These are phyloP conservation scores for Myriangium duriaei DNA, from an alignment of 2,329 filamentous ascomycete genomes.

Conservation along the genomic window DNA sequence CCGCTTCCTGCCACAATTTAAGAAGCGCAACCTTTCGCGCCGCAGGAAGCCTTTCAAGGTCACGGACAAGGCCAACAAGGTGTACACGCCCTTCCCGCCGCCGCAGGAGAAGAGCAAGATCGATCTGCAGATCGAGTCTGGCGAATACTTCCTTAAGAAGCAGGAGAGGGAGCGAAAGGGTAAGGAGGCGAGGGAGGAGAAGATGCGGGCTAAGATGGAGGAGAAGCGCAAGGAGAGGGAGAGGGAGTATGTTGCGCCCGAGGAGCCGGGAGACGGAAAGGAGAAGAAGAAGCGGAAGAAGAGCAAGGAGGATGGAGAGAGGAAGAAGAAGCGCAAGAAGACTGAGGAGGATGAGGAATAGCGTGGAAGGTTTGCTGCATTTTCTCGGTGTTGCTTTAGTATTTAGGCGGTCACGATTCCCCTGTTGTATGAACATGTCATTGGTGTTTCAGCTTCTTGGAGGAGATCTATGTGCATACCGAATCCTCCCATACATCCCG, in stretches of 20 bases:
- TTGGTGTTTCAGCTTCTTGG: too few species aligned
- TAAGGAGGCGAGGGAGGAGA: conserved; percentile 68
- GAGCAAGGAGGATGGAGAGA: conserved; percentile 26
- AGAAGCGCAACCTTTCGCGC: conserved; percentile 80
- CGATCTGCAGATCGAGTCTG: conserved; percentile 92
- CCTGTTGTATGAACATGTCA: too few species aligned
- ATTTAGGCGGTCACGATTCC: background rate
- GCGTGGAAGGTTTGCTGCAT: conserved; percentile 10
- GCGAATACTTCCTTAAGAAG: conserved; percentile 92
- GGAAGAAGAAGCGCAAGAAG: conserved; percentile 26
- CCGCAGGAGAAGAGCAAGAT: conserved; percentile 98
- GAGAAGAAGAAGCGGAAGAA: conserved; percentile 41
- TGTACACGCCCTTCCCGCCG: conserved; percentile 94
- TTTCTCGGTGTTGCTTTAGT: background rate
- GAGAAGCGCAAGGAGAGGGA: conserved; percentile 78
- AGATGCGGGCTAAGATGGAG: conserved; percentile 75
- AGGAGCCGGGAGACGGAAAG: conserved; percentile 49
- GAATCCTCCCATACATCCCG: too few species aligned
- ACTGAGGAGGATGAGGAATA: conserved; percentile 20
- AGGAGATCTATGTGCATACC: too few species aligned
- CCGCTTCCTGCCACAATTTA: conserved; percentile 92
- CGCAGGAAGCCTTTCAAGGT: conserved; percentile 71
- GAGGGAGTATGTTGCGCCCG: conserved; percentile 75
- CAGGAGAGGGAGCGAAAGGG: conserved; percentile 76
- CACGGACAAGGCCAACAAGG: conserved; percentile 85